These are phyloP conservation scores for Erigeron philadelphicus DNA, from an alignment of 140 eudicot species.

Conservation along the genomic window DNA sequence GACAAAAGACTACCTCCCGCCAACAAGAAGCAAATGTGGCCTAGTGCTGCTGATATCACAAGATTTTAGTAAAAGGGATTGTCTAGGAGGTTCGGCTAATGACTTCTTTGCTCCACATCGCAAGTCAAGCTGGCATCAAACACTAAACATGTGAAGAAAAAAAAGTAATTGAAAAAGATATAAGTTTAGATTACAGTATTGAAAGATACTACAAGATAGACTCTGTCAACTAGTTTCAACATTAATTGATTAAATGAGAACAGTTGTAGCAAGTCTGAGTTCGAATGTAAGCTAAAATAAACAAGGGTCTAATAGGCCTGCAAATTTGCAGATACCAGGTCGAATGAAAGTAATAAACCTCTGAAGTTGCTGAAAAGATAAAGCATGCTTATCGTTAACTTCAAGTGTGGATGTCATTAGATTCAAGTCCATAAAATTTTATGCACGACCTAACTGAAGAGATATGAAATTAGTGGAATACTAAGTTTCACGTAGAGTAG, in stretches of 20 bases:
- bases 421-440: neutral
- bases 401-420: neutral
- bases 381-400: neutral
- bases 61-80: slow-evolving; percentile 63
- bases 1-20: slow-evolving; percentile 67
- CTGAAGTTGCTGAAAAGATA: neutral
- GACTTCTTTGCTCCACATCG: slow-evolving; percentile 86
- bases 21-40: slow-evolving; percentile 92
- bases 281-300: neutral
- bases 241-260: neutral
- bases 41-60: slow-evolving; percentile 74
- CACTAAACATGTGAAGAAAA: slow-evolving; percentile 34
- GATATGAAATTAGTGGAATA: neutral
- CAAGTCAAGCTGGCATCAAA: slow-evolving; percentile 77
- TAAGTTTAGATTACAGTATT: slow-evolving; percentile 12
- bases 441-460: neutral
- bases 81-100: slow-evolving; percentile 79
- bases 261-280: neutral
- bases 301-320: no score
- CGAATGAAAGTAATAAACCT: no score
- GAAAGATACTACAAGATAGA: neutral
- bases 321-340: no score
- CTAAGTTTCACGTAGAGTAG: neutral
- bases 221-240: neutral
- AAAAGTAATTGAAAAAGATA: slow-evolving; percentile 5